Percentiles rank a stretch among this genome's conserved stretches.
Evolutionary conservation across 2,329 filamentous ascomycete species (phyloP).

Genomic region (Helicocarpus griseus): DNA sequence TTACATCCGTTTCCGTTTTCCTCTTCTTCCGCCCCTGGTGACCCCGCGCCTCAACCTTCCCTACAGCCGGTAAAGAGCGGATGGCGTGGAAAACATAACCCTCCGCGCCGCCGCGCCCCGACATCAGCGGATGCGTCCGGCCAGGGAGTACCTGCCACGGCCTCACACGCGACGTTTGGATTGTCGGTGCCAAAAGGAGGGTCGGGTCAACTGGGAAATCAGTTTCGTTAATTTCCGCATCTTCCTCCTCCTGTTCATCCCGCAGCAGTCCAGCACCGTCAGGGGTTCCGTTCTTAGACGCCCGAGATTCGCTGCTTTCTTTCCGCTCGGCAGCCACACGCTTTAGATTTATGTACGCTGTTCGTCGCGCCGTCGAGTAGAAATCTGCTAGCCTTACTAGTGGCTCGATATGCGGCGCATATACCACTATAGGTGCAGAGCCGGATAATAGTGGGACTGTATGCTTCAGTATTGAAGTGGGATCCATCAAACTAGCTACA

Average conservation of each 20-base stretch:
- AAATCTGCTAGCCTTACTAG: constrained; percentile 68
- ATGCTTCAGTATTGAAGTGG: constrained; percentile 62
- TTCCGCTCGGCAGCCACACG: constrained; percentile 11
- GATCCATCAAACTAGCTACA: constrained; percentile 74
- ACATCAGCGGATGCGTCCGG: constrained; percentile 91
- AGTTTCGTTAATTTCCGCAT: constrained; percentile 27
- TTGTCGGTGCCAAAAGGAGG: constrained; percentile 63
- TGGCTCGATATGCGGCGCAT: constrained; percentile 71
- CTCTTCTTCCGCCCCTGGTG: constrained; percentile 57
- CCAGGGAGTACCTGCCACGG: constrained; percentile 88
- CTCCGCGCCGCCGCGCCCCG: constrained; percentile 72
- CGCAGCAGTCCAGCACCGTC: background rate
- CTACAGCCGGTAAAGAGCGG: constrained; percentile 68
- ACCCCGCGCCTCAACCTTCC: constrained; percentile 72
- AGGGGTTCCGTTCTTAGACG: constrained; percentile 9
- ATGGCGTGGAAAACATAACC: constrained; percentile 83
- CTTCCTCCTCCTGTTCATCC: constrained; percentile 15
- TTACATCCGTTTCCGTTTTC: constrained; percentile 41
- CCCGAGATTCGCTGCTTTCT: constrained; percentile 28
- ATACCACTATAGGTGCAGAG: constrained; percentile 76
- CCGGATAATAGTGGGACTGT: constrained; percentile 71
- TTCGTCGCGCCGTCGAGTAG: constrained; percentile 70
- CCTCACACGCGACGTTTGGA: constrained; percentile 71
- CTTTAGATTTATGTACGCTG: constrained; percentile 51
- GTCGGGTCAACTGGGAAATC: constrained; percentile 87